Percentiles rank a stretch among this genome's conserved stretches.
These are phyloP conservation scores for Candida namnaoensis DNA, from an alignment of 805 yeast species.

Conservation along the genomic window DNA sequence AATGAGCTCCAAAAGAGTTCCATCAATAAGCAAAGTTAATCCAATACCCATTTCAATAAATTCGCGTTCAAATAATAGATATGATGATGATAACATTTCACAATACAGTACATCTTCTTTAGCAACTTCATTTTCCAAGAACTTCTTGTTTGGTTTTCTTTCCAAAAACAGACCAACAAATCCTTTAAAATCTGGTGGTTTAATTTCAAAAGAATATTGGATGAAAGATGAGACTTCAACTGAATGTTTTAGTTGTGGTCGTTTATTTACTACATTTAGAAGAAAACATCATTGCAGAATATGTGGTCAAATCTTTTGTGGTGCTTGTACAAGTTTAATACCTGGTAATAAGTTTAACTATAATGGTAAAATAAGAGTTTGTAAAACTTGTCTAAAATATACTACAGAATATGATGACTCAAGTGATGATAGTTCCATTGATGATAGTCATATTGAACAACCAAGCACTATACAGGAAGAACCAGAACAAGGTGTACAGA, in stretches of 20 bases:
- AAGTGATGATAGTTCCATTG: conserved; percentile 52
- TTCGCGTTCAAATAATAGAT: conserved; percentile 10
- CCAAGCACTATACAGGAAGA: neutral
- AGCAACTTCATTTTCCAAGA: conserved; percentile 32
- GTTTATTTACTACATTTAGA: conserved; percentile 75
- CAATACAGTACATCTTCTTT: conserved; percentile 29
- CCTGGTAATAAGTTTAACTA: conserved; percentile 56
- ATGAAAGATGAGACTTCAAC: conserved; percentile 90
- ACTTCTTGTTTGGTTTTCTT: conserved; percentile 32
- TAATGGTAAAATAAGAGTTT: conserved; percentile 67
- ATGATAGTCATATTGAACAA: conserved; percentile 21
- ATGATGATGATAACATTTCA: conserved; percentile 25
- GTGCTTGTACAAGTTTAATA: conserved; percentile 67
- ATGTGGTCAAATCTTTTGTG: conserved; percentile 93
- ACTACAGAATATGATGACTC: conserved; percentile 64
- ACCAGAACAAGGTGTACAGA: neutral
- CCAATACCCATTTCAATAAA: conserved; percentile 12
- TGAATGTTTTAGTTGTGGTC: conserved; percentile 79
- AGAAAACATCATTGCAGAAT: conserved; percentile 92
- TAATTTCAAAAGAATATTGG: conserved; percentile 71
- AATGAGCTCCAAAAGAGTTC: neutral
- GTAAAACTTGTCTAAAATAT: conserved; percentile 59
- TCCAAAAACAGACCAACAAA: conserved; percentile 21
- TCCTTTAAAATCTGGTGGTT: conserved; percentile 11
- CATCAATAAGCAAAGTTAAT: neutral